phyloP scores from a whole-genome alignment of 139 green algal species.

The Coelastrella sp. region DNA sequence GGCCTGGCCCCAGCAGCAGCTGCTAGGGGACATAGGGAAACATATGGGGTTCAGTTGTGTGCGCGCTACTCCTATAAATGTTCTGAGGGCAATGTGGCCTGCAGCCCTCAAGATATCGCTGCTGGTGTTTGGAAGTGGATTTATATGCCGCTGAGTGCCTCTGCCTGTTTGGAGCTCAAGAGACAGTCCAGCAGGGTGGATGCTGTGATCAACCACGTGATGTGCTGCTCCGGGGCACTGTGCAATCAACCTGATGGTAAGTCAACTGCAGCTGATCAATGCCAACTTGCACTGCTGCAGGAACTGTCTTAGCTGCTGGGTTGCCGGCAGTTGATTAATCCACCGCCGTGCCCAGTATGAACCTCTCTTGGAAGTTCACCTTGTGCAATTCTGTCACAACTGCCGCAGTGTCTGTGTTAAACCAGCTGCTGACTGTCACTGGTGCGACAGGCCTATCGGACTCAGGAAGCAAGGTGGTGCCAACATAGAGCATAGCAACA shows the following conservation, averaged over 20 bases:
- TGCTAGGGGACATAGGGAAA: neutral
- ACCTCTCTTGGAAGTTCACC: too few relatives aligned
- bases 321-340: too few relatives aligned
- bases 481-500: too few relatives aligned
- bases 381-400: too few relatives aligned
- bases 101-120: neutral
- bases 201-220: neutral
- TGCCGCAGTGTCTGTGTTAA: too few relatives aligned
- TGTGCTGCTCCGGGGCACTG: neutral
- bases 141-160: neutral
- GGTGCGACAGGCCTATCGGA: too few relatives aligned
- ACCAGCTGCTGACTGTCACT: too few relatives aligned
- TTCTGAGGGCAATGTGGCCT: neutral
- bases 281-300: too few relatives aligned
- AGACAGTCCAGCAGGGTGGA: neutral
- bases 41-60: neutral
- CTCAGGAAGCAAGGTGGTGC: too few relatives aligned
- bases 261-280: too few relatives aligned
- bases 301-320: too few relatives aligned
- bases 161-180: neutral
- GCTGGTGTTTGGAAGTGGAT: constrained; percentile 21
- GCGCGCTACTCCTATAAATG: constrained; percentile 6
- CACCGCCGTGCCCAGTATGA: too few relatives aligned
- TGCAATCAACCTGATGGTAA: constrained; percentile 7
- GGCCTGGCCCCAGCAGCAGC: neutral